Evolutionary conservation across 441 rosid species (phyloP).

Genomic region (Raphanus hybrid): DNA sequence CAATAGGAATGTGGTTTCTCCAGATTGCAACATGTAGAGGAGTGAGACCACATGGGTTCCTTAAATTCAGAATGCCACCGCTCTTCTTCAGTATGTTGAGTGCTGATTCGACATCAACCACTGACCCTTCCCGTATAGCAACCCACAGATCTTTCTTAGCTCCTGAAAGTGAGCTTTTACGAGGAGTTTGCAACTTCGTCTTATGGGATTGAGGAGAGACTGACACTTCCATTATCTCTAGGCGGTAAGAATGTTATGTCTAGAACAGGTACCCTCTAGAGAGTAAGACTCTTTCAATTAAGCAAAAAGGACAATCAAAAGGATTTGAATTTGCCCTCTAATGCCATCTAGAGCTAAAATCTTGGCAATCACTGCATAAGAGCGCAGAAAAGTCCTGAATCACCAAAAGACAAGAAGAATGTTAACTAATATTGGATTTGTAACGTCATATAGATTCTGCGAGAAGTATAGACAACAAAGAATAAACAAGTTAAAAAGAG

Average conservation of each 20-base stretch:
- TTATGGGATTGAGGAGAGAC: conserved; percentile 72
- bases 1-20: conserved; percentile 96
- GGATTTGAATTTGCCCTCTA: neutral
- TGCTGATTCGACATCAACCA: conserved; percentile 84
- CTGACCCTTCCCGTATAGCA: conserved; percentile 78
- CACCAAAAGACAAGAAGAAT: conserved; percentile 8
- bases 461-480: neutral
- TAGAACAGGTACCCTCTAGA: conserved; percentile 8
- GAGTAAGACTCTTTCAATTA: conserved; percentile 14
- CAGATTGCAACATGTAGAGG: conserved; percentile 93
- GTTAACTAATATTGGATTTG: neutral
- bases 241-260: conserved; percentile 17
- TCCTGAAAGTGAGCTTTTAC: conserved; percentile 53
- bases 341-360: conserved; percentile 15
- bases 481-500: conserved; percentile 27
- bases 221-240: conserved; percentile 55
- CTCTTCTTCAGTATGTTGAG: conserved; percentile 73
- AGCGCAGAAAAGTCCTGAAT: conserved; percentile 17
- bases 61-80: conserved; percentile 77
- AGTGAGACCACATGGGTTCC: conserved; percentile 83
- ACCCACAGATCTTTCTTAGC: conserved; percentile 79
- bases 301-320: conserved; percentile 19
- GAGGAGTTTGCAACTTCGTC: conserved; percentile 56
- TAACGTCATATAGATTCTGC: conserved; percentile 19
- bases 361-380: conserved; percentile 13